Evolutionary conservation across 2,329 filamentous ascomycete species (phyloP), one percentile per base, ranked within the genome.

Genomic region (Aspergillus amoenus): DNA sequence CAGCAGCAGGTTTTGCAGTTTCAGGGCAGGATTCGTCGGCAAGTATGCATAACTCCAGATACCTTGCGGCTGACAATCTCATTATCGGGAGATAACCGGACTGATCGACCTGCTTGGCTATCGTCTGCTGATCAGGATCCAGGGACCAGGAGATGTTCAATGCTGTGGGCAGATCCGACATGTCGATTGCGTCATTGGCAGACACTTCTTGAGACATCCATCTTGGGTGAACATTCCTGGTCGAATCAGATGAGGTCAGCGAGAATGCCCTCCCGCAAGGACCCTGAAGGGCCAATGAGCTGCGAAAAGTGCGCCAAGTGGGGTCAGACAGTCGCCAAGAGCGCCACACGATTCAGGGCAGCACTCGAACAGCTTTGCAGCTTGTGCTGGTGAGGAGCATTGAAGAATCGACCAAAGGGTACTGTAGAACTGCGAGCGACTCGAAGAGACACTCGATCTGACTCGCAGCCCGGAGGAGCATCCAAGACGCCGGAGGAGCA

Each of bases 261-360:
- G 27, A 52, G 41, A 52, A 52, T 52, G 41, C 18, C 27, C 39
- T 24, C 30, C 11, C 21, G n/a, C 27, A 24, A 45, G 15, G 41
- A 52, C 40, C 49, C 49, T 44, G 41, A 45, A 44, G 13, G 30
- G 41, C 50, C 50, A 52, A 52, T 52, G 41, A 52, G 50, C 41
- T 17, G 41, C 30, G 43, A 30, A 39, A 37, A 12, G 18, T 12
- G 6, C 41, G 27, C 50, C 30, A 52, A 52, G 41, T 52, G 50
- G 50, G 50, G 41, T 42, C 3, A 6, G 41, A 5, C 2, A 32
- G 22, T 4, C 49, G 49, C 49, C 40, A 52, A 52, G 49, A 44
- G 30, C 41, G 50, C 41, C 50, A 52, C 30, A 30, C 24, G 41
- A 52, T 45, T 39, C 41, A 52, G 41, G 41, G 13, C 42, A 37